Evolutionary conservation across 1,284 basidiomycete species (phyloP), one percentile per base, ranked within the genome.

Genomic region (Ceratobasidium sp.): DNA sequence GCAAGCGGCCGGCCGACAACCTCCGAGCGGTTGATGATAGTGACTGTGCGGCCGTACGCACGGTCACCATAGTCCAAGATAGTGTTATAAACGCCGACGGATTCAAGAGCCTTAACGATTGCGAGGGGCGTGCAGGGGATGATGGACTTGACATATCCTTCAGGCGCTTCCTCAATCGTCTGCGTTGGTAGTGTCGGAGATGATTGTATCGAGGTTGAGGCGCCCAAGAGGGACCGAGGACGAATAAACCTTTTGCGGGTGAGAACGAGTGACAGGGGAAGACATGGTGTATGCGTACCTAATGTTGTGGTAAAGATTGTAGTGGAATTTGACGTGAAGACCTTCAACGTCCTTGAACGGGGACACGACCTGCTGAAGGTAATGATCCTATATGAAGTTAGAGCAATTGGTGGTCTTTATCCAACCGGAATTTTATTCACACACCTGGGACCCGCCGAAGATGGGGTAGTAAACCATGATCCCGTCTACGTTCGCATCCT

Each of bases 391-490:
- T 49, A 28, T 28, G 51, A 53, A 20, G 23, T 31, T 63, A 23
- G 56, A 69, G 78, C 64, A 79, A 45, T 78, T 17, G 75, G 56
- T 71, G 35, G 15, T 5, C 60, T 67, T 65, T 65, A 65, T 74
- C 47, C 47, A 81, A 53, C 28, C 60, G 10, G 33, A 13, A 45
- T 83, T 77, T 80, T 15, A 5, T 10, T 17, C 60, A 93, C 81
- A 45, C 42, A 82, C 94, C 89, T 95, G 94, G 80, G 91, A 91
- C 60, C 87, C 90, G 39, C 95, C 95, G 82, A 93, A 96, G 80
- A 97, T 96, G 11, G 95, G 95, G 83, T 94, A 97, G 85, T 98
- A 98, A 35, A 98, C 96, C 96, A 99, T 97, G 82, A 98, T 96
- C n/a, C 97, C 97, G 85, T 98, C 91, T 7, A 98, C 90, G 77